Percentiles rank a stretch among this genome's conserved stretches.
These are phyloP conservation scores for Pseudevernia furfuracea DNA, from an alignment of 495 filamentous ascomycete species.

Conservation along the genomic window DNA sequence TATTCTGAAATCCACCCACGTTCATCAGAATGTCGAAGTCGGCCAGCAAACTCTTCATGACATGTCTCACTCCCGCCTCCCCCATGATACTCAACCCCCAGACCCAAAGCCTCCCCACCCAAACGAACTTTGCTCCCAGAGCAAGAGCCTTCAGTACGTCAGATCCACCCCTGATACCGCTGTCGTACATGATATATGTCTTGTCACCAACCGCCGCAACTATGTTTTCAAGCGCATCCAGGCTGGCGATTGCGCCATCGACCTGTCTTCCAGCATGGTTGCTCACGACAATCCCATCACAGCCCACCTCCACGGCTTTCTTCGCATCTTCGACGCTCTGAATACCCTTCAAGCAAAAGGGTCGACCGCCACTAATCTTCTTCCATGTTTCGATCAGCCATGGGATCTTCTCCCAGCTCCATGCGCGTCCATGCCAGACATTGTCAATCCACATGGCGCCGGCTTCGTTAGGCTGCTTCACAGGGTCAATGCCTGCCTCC, in stretches of 20 bases:
- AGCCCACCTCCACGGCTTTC: conserved; percentile 46
- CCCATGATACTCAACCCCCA: conserved; percentile 55
- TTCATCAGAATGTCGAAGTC: conserved; percentile 63
- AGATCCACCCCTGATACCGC: conserved; percentile 48
- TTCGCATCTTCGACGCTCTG: conserved; percentile 47
- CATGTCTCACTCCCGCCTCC: conserved; percentile 54
- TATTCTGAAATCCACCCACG: conserved; percentile 50
- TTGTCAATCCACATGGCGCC: conserved; percentile 57
- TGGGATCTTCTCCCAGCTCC: conserved; percentile 50
- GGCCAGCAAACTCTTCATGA: conserved; percentile 56
- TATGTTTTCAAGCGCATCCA: conserved; percentile 59
- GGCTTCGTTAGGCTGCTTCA: conserved; percentile 42
- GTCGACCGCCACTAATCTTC: conserved; percentile 43
- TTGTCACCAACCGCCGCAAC: conserved; percentile 47
- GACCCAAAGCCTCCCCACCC: conserved; percentile 55
- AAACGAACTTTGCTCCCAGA: conserved; percentile 57
- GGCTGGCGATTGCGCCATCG: conserved; percentile 52
- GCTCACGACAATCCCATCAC: conserved; percentile 52
- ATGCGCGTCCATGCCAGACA: conserved; percentile 56
- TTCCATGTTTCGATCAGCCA: conserved; percentile 50
- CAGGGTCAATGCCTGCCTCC: conserved; percentile 46
- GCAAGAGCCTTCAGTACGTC: conserved; percentile 58
- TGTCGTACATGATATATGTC: conserved; percentile 56
- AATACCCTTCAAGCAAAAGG: conserved; percentile 53
- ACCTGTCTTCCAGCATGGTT: conserved; percentile 59